Conservation (phyloP, 2,329 filamentous ascomycete species). For the Zasmidium angulare region DNA sequence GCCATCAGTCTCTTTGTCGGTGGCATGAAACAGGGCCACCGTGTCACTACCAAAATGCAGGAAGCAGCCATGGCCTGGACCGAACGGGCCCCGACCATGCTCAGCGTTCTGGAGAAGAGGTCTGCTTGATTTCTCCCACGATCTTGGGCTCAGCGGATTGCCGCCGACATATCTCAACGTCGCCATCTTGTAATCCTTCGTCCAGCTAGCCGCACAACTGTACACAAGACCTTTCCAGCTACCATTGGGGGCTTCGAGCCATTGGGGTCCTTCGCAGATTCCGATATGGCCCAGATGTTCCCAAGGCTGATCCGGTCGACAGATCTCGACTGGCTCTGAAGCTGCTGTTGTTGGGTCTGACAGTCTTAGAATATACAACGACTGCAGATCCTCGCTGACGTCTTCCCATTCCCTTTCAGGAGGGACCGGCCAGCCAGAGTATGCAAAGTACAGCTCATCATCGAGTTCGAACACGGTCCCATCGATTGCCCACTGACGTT, state of each 20-base stretch:
- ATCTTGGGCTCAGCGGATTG: slow-evolving; percentile 38
- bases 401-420: slow-evolving; percentile 16
- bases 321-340: slow-evolving; percentile 40
- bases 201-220: slow-evolving; percentile 48
- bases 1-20: slow-evolving; percentile 44
- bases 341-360: slow-evolving; percentile 37
- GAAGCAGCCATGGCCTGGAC: slow-evolving; percentile 49
- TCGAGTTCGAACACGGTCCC: slow-evolving; percentile 46
- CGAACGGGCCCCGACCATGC: slow-evolving; percentile 41
- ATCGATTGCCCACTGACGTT: slow-evolving; percentile 50
- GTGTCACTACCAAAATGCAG: slow-evolving; percentile 43
- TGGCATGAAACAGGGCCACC: slow-evolving; percentile 48
- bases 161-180: slow-evolving; percentile 43
- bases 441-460: slow-evolving; percentile 43
- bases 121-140: slow-evolving; percentile 41
- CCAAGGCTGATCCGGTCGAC: slow-evolving; percentile 41
- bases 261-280: slow-evolving; percentile 45
- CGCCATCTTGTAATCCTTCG: slow-evolving; percentile 51
- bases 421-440: slow-evolving; percentile 46
- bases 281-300: slow-evolving; percentile 42
- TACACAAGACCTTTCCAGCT: slow-evolving; percentile 48
- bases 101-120: slow-evolving; percentile 42
- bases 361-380: slow-evolving; percentile 46
- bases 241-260: slow-evolving; percentile 22
- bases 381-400: slow-evolving; percentile 40